Base-by-base conservation (phyloP, 306 rosid genomes). In the Hippophae rhamnoides region DNA sequence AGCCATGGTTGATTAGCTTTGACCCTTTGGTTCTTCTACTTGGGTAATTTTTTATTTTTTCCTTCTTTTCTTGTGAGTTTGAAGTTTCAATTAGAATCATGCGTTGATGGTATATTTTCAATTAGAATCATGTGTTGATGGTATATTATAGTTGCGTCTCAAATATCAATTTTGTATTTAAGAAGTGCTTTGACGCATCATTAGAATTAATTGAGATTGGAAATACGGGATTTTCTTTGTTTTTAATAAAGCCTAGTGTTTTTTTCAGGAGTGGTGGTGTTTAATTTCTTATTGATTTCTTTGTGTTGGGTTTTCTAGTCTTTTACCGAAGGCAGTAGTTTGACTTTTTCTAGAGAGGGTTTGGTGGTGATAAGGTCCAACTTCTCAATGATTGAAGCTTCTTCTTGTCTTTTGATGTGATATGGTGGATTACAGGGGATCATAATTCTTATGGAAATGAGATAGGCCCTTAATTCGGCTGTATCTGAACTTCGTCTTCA, bases 291-390 rank as follows among this genome's bases (percentile, higher is more conserved):
- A 31, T 60, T 77, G 74, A 73, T 45, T 61, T 43, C 1, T 77
- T 9, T 76, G 50, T 62, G 77, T 74, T 56, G 76, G 73, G 67
- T 69, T 84, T 85, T 72, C 61, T 88, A 80, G 90, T 78, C 89
- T 70, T 67, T 74, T 71, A 77, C 84, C 76, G 81, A 81, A 78
- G 83, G 82, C 69, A 83, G 83, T 48, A 47, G 74, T 85, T 84
- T 31, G 38, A 31, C 68, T n/a, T 41, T 70, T 62, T 55, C 41
- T 42, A 66, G 71, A 55, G 69, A 48, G 61, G 75, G 74, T 67
- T 76, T 72, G 73, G 78, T 58, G 56, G 68, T 62, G 59, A 71
- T 54, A 47, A 67, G 60, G 49, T 51, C 56, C 60, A 13, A 56
- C 26, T 41, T 26, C 52, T 58, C 60, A 42, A 10, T 67, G 55